phyloP scores from a whole-genome alignment of 306 rosid species.

The Prosopis cineraria region DNA sequence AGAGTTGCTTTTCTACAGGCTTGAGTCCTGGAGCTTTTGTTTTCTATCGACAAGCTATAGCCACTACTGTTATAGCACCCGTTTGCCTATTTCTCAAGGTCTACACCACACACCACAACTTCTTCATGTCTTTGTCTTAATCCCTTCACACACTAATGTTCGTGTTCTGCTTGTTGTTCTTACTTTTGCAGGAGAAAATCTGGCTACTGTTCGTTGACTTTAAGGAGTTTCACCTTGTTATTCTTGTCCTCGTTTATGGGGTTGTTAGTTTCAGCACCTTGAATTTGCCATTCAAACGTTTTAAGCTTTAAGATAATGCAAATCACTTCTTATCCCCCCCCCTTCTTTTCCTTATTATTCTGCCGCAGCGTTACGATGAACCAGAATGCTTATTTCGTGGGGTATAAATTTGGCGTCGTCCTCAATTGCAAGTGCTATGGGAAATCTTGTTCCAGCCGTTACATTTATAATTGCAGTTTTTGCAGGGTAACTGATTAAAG shows the following conservation, averaged over 20 bases:
- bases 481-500: slow-evolving; percentile 42
- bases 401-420: slow-evolving; percentile 56
- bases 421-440: slow-evolving; percentile 55
- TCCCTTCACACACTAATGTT: too few species aligned
- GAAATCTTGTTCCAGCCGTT: slow-evolving; percentile 60
- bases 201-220: slow-evolving; percentile 34
- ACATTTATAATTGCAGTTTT: slow-evolving; percentile 56
- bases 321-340: neutral
- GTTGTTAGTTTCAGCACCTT: slow-evolving; percentile 24
- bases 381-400: slow-evolving; percentile 49
- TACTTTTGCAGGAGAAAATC: slow-evolving; percentile 42
- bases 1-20: slow-evolving; percentile 46
- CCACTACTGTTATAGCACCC: slow-evolving; percentile 54
- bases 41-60: slow-evolving; percentile 52
- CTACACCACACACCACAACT: too few species aligned
- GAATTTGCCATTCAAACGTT: neutral
- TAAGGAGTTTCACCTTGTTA: slow-evolving; percentile 48
- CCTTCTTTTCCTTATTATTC: neutral
- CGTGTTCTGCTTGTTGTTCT: too few species aligned
- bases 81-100: slow-evolving; percentile 51
- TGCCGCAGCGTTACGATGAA: slow-evolving; percentile 39
- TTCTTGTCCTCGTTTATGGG: slow-evolving; percentile 58
- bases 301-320: neutral
- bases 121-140: too few species aligned
- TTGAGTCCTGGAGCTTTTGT: slow-evolving; percentile 62